Evolutionary conservation across 257 asterid species (phyloP), one percentile per base, ranked within the genome.

Genomic region (Schizonepeta tenuifolia): DNA sequence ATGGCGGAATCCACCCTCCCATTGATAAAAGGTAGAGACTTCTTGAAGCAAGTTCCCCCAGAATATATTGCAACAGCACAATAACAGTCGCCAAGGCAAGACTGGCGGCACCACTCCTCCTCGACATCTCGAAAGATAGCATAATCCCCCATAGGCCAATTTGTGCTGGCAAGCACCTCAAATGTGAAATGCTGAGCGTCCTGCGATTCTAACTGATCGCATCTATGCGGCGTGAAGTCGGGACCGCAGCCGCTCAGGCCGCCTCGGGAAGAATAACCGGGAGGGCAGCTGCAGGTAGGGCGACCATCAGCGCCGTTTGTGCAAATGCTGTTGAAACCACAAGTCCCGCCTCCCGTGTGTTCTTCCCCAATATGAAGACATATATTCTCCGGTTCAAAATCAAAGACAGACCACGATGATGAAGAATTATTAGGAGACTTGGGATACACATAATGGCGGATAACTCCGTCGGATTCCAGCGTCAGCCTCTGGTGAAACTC

Each of bases 401-500:
- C 24, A 8, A 8, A 7, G 2, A 2, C 24, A 0, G 57, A n/a
- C 57, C 57, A 50, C 57, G 13, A 11, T 28, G 33, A 28, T 28
- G 43, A 38, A 4, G 43, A 38, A 38, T 10, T 1, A 38, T 38
- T 38, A 38, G 43, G 10, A 38, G 11, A 67, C 70, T 59, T 81
- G 20, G 82, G 80, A 18, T 31, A 66, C 17, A 70, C 14, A 15
- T 78, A 78, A 24, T 55, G 51, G 13, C 71, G 6, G 75, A 78
- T 0, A 40, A 66, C 81, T 7, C 83, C 9, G 67, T 18, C 17
- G 73, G 43, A 35, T 6, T 82, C 81, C 61, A 76, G 67, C 33
- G 72, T 70, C 20, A 75, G 36, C 24, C 86, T 51, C 78, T 72
- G 81, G 64, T 75, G 63, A 20, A 47, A 58, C 9, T n/a, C 57